These are phyloP conservation scores for Ormosia emarginata DNA, from an alignment of 306 rosid species.

Conservation along the genomic window DNA sequence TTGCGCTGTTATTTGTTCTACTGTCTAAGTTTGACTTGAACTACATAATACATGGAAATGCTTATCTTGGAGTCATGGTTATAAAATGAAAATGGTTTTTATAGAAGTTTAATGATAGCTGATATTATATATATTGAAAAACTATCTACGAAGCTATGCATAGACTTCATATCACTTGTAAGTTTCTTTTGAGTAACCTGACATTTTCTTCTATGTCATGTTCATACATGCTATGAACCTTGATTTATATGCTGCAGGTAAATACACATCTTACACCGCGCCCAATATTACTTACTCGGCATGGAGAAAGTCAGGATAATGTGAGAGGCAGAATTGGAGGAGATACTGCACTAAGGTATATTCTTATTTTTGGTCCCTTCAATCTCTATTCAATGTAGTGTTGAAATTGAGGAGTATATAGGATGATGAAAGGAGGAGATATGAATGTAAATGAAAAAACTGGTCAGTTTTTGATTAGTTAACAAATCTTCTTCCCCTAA, in stretches of 20 bases:
- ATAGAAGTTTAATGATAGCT: background rate
- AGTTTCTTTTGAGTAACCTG: conserved; percentile 6
- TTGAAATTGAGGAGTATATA: conserved; percentile 1
- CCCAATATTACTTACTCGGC: conserved; percentile 95
- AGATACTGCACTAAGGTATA: conserved; percentile 76
- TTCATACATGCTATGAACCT: conserved; percentile 9
- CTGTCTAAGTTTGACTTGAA: background rate
- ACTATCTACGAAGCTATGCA: background rate
- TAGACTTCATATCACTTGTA: background rate
- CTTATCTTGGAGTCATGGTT: background rate
- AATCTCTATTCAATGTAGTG: background rate
- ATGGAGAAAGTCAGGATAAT: conserved; percentile 97
- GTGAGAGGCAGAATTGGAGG: conserved; percentile 97
- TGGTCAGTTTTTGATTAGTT: background rate
- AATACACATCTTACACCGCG: conserved; percentile 98
- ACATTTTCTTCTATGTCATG: background rate
- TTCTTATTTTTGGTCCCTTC: conserved; percentile 1
- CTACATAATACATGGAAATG: background rate
- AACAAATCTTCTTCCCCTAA: background rate
- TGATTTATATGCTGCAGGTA: conserved; percentile 51
- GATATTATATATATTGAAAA: background rate
- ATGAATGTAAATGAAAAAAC: conserved; percentile 4
- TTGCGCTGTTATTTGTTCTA: background rate
- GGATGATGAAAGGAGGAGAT: background rate
- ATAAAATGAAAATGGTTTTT: conserved; percentile 7